Evolutionary conservation across 345 rosid species (phyloP), one percentile per base, ranked within the genome.

Genomic region (Euphorbia lathyris): DNA sequence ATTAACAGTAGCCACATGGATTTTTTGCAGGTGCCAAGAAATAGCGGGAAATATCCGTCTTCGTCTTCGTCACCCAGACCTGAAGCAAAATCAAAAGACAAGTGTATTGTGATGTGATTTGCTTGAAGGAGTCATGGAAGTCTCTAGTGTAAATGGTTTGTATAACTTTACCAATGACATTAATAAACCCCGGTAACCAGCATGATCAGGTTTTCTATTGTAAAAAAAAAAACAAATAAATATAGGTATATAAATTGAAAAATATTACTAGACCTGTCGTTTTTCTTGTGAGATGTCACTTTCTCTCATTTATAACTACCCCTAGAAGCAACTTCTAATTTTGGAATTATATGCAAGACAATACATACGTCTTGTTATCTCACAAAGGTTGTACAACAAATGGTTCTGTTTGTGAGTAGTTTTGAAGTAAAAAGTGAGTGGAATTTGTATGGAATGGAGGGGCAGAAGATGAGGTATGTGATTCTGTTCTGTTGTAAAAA

Each of bases 61-160:
- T 68, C 67, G 4, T 63, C 88, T 48, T 68, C 93, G 3, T 72
- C 87, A 2, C 63, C 90, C 14, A 91, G 72, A 81, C 73, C 84
- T 1, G 96, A 89, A 0, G 77, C 85, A 69, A 94, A 91, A 79
- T 65, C 92, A 51, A 90, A 91, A 75, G 91, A 83, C 4, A 91
- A 83, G 79, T 91, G 97, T 79, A 80, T 63, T 69, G 73, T 91
- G 75, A 86, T 91, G 97, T 91, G 83, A 89, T 67, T 72, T 67
- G 60, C 0, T 45, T 19, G 16, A 11, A 19, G 30, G 42, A 53
- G 62, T 53, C 29, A 51, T 19, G 58, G 61, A 70, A 68, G 58
- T 50, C 32, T 66, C 59, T 51, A 61, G n/a, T 82, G 86, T 86
- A 86, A 82, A 82, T 86, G 74, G 58, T 66, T 27, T 56, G 73